Evolutionary conservation across 2,329 filamentous ascomycete genomes (phyloP).

Genomic region (Paracamarosporium sp.): DNA sequence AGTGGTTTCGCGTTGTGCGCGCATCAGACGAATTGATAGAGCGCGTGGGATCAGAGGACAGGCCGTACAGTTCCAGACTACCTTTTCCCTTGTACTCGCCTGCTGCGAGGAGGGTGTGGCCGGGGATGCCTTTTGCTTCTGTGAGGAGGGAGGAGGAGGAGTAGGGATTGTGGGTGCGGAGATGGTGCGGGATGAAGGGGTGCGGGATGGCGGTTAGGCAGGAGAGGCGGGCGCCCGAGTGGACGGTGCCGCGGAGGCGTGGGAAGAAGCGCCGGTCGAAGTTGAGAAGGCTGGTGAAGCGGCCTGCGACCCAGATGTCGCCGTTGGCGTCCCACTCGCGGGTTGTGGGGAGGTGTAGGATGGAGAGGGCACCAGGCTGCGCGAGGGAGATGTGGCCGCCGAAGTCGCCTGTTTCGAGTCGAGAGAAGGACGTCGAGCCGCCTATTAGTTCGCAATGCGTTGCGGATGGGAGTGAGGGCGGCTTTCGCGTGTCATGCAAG

Average conservation of each 20-base stretch:
- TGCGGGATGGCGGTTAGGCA: slow-evolving; percentile 74
- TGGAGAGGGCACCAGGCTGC: slow-evolving; percentile 81
- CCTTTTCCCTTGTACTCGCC: slow-evolving; percentile 94
- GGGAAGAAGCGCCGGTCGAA: slow-evolving; percentile 91
- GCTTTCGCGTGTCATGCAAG: slow-evolving; percentile 75
- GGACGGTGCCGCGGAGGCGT: slow-evolving; percentile 75
- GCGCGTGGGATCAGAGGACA: slow-evolving; percentile 51
- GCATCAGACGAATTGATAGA: slow-evolving; percentile 36
- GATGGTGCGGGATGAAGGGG: slow-evolving; percentile 68
- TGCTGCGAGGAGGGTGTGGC: slow-evolving; percentile 77
- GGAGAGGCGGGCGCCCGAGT: slow-evolving; percentile 82
- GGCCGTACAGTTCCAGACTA: slow-evolving; percentile 83
- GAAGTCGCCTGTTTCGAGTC: slow-evolving; percentile 60
- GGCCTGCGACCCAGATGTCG: slow-evolving; percentile 86
- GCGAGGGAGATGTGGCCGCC: slow-evolving; percentile 73
- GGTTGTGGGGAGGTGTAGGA: slow-evolving; percentile 74
- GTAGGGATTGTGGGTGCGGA: slow-evolving; percentile 62
- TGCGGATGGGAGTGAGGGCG: slow-evolving; percentile 20
- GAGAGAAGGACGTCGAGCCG: slow-evolving; percentile 35
- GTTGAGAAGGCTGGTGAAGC: slow-evolving; percentile 86
- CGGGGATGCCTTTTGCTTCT: slow-evolving; percentile 59
- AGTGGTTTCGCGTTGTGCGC: slow-evolving; percentile 50
- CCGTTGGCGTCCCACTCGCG: slow-evolving; percentile 67
- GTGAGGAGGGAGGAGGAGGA: slow-evolving; percentile 63
- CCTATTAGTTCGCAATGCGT: slow-evolving; percentile 36